Conservation (phyloP, 441 rosid species). For the Adansonia rubrostipa region DNA sequence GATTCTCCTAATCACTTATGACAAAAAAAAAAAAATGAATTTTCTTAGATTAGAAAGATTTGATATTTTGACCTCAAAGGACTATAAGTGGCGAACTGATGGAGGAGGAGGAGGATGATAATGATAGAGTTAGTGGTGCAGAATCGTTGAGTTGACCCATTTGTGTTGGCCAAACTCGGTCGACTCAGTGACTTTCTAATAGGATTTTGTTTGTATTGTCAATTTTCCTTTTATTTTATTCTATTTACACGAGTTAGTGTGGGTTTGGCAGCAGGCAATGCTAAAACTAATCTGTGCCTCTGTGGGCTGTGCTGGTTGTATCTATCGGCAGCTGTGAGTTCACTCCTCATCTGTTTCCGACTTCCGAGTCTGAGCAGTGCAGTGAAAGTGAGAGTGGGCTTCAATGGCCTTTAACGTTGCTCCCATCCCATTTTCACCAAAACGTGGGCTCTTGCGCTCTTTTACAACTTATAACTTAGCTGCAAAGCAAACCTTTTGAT, state of each 20-base stretch:
- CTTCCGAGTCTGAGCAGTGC: too few relatives aligned
- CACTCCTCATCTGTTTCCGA: too few relatives aligned
- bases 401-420: too few relatives aligned
- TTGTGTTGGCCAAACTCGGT: slow-evolving; percentile 2
- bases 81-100: neutral
- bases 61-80: neutral
- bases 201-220: neutral
- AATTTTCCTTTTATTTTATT: too few relatives aligned
- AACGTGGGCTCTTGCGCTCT: too few relatives aligned
- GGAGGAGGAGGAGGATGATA: neutral
- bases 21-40: neutral
- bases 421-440: too few relatives aligned
- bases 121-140: neutral
- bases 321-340: too few relatives aligned
- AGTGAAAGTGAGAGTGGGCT: too few relatives aligned
- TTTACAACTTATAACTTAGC: neutral
- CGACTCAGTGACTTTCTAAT: neutral
- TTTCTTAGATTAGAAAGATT: slow-evolving; percentile 18
- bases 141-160: slow-evolving; percentile 30
- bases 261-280: too few relatives aligned
- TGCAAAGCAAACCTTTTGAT: neutral
- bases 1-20: neutral
- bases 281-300: too few relatives aligned
- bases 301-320: too few relatives aligned
- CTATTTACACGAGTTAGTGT: too few relatives aligned